phyloP scores from a whole-genome alignment of 768 basidiomycete species.

The Boletus coccyginus region DNA sequence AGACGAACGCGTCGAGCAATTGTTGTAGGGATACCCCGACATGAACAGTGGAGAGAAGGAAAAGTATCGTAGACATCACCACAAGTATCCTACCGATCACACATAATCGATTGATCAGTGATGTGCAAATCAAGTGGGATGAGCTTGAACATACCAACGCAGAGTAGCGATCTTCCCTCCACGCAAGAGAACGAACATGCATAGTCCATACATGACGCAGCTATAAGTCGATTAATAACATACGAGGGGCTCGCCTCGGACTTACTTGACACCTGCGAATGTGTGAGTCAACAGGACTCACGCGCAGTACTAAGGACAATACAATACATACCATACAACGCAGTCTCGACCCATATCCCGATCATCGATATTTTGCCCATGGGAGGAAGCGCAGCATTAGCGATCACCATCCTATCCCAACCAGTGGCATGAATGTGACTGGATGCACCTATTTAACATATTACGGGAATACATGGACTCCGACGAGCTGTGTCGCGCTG shows the following conservation, averaged over 20 bases:
- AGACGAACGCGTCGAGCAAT: constrained; percentile 3
- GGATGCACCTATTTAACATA: neutral
- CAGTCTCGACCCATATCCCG: neutral
- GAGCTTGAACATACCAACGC: neutral
- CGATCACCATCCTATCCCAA: neutral
- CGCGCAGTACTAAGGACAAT: neutral
- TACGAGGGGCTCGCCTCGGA: no score
- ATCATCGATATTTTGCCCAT: neutral
- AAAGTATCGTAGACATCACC: neutral
- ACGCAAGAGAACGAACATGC: neutral
- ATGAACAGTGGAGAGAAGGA: neutral
- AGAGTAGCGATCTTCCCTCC: neutral
- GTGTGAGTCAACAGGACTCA: neutral
- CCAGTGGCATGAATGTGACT: neutral
- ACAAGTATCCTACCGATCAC: neutral
- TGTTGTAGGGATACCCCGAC: neutral
- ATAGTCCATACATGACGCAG: neutral
- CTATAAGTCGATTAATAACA: neutral
- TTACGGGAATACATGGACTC: no score
- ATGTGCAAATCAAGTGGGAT: no score
- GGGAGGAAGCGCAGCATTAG: neutral
- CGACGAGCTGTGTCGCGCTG: no score
- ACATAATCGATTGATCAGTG: no score
- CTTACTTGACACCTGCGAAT: neutral
- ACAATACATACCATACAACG: neutral